Base-by-base conservation (phyloP, 2,329 filamentous ascomycete genomes). In the Elsinoe arachidis region DNA sequence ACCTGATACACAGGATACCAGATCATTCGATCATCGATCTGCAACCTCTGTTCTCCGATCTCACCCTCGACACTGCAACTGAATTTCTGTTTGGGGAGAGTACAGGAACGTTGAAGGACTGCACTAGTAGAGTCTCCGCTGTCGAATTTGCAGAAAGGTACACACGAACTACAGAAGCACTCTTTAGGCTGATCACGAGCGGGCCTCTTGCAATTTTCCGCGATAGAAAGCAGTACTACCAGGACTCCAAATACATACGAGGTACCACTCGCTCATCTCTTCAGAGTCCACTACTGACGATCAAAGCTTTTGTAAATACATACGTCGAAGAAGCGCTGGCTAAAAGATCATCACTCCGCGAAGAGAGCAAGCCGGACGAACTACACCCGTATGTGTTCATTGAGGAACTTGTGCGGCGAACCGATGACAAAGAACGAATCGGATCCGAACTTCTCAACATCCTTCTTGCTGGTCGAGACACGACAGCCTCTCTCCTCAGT, bases 51-150 rank as follows among this genome's bases (percentile, higher is more conserved):
- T 84, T 86, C 64, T 84, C 84, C 63, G 75, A 78, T 46, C 75
- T 86, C 65, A 84, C 83, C 0, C 73, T 87, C 17, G 84, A 88
- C 59, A 80, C 81, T 0, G 80, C 83, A 0, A 87, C 83, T 0
- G 81, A 84, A 37, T 85, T 87, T 58, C 69, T 88, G 5, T 82
- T 87, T 34, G 84, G 85, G 3, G 72, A 80, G 39, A 63, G 62
- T 17, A 62, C 62, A 1, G 56, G 60, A 15, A 61, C 63, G 7
- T 55, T 67, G 6, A 30, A 33, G 37, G 26, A 38, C 11, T 19
- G 53, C 5, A 14, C 37, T 7, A 23, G 17, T 10, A 49, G 21
- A 7, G 57, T 47, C 6, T 59, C 52, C 3, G 44, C 26, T 7
- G 12, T 53, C 51, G 17, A 63, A 12, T 72, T 73, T 41, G 67